These are phyloP conservation scores for Fusarium sp. DNA, from an alignment of 2,329 filamentous ascomycete species.

Conservation along the genomic window DNA sequence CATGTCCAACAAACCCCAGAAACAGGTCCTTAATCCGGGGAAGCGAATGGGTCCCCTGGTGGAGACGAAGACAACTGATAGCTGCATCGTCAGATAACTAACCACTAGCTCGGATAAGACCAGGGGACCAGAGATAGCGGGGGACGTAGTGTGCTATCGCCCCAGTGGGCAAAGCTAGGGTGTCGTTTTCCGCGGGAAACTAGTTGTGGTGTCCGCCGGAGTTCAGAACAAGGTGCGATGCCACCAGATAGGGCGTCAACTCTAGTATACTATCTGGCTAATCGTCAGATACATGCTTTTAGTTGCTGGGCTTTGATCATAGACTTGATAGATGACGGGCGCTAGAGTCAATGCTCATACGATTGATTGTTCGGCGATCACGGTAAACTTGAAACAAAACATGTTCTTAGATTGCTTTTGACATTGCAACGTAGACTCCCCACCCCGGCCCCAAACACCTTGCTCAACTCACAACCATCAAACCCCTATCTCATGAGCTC, in stretches of 20 bases:
- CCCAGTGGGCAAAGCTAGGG: background rate
- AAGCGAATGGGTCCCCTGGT: slow-evolving; percentile 29
- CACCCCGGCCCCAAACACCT: slow-evolving; percentile 21
- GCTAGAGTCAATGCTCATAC: too few relatives aligned
- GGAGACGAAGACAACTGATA: slow-evolving; percentile 38
- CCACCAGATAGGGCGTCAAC: slow-evolving; percentile 31
- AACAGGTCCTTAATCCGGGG: slow-evolving; percentile 39
- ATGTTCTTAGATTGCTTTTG: background rate
- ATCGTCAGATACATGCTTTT: too few relatives aligned
- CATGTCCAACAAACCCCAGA: slow-evolving; percentile 23
- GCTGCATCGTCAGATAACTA: slow-evolving; percentile 22
- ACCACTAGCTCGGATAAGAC: slow-evolving; percentile 22
- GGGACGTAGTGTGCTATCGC: slow-evolving; percentile 23
- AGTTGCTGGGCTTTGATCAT: too few relatives aligned
- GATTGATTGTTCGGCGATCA: too few relatives aligned
- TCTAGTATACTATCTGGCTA: slow-evolving; percentile 11
- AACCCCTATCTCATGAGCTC: background rate
- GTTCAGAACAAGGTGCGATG: slow-evolving; percentile 35
- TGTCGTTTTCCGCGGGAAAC: slow-evolving; percentile 40
- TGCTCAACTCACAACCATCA: background rate
- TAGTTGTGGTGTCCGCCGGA: slow-evolving; percentile 14
- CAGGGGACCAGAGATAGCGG: slow-evolving; percentile 20
- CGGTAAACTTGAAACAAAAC: too few relatives aligned
- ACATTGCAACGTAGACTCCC: background rate
- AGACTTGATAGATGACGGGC: too few relatives aligned